Conservation (phyloP, 768 basidiomycete species). For the Clitopilus passeckerianus region DNA sequence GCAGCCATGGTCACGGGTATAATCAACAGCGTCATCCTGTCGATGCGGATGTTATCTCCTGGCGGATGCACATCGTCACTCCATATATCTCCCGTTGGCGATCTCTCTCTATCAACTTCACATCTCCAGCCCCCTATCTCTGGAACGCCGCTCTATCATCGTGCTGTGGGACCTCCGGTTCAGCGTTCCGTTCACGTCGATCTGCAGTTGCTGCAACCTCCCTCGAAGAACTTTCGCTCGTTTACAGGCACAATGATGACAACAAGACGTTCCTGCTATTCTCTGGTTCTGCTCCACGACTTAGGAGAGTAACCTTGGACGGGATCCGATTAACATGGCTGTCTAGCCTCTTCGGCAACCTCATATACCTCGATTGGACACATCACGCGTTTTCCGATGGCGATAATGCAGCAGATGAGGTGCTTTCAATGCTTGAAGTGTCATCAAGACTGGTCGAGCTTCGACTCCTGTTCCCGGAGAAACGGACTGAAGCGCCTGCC, state of each 20-base stretch:
- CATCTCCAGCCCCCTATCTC: conserved; percentile 54
- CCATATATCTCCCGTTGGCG: conserved; percentile 54
- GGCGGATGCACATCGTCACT: conserved; percentile 55
- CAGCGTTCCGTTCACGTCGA: conserved; percentile 12
- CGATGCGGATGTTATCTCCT: conserved; percentile 45
- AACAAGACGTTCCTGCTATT: conserved; percentile 64
- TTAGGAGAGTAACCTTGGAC: conserved; percentile 52
- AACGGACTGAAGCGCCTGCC: conserved; percentile 16
- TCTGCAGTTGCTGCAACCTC: conserved; percentile 20
- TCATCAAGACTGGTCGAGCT: conserved; percentile 50
- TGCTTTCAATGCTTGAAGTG: conserved; percentile 52
- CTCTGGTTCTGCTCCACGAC: conserved; percentile 51
- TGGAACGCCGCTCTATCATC: conserved; percentile 63
- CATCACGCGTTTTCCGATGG: conserved; percentile 67
- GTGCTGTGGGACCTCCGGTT: conserved; percentile 32
- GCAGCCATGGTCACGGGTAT: conserved; percentile 5
- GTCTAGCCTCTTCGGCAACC: conserved; percentile 55
- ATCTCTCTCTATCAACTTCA: conserved; percentile 55
- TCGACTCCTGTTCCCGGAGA: conserved; percentile 47
- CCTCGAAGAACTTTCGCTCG: conserved; percentile 52
- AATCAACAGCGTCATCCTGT: conserved; percentile 24
- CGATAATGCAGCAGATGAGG: conserved; percentile 49
- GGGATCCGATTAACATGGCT: conserved; percentile 62
- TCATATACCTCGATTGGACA: conserved; percentile 64
- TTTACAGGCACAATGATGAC: conserved; percentile 64